phyloP scores from a whole-genome alignment of 768 basidiomycete genomes.

The Calvatia gigantea region DNA sequence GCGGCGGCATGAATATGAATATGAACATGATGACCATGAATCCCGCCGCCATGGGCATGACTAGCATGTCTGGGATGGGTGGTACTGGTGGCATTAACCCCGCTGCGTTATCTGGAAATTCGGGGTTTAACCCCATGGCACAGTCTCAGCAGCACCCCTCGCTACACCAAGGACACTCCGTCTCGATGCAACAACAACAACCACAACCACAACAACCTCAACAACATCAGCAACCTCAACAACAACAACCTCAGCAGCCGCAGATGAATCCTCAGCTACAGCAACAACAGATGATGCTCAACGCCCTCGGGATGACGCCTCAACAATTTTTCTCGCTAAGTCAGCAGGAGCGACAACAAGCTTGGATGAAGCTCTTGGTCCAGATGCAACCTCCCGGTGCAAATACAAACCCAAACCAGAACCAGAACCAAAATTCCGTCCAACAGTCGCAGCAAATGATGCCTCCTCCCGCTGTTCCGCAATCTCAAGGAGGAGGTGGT shows the following conservation, averaged over 20 bases:
- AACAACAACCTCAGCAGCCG: conserved; percentile 1
- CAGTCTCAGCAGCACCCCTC: conserved; percentile 16
- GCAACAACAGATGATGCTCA: conserved; percentile 18
- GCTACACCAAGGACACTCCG: conserved; percentile 15
- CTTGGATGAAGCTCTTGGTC: conserved; percentile 18
- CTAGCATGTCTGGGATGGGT: conserved; percentile 1
- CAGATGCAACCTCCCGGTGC: conserved; percentile 20
- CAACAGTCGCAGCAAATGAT: conserved; percentile 23
- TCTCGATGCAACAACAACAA: conserved; percentile 7
- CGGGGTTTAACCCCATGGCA: conserved; percentile 14
- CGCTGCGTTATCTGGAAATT: conserved; percentile 8
- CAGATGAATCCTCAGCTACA: conserved; percentile 7
- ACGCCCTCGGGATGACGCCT: conserved; percentile 23
- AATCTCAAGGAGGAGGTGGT: no score
- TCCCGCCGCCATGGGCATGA: background rate
- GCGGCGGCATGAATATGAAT: no score
- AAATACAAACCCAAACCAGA: conserved; percentile 16
- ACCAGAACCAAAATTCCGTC: conserved; percentile 4
- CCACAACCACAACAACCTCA: background rate
- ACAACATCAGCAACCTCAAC: conserved; percentile 5
- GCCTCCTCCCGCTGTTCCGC: conserved; percentile 26
- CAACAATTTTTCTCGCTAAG: conserved; percentile 27
- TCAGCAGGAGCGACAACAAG: conserved; percentile 22
- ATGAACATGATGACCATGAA: conserved; percentile 12
- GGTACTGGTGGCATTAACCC: conserved; percentile 9